Base-by-base conservation (phyloP, 495 filamentous ascomycete species). In the Lasiosphaeriaceae sp. region DNA sequence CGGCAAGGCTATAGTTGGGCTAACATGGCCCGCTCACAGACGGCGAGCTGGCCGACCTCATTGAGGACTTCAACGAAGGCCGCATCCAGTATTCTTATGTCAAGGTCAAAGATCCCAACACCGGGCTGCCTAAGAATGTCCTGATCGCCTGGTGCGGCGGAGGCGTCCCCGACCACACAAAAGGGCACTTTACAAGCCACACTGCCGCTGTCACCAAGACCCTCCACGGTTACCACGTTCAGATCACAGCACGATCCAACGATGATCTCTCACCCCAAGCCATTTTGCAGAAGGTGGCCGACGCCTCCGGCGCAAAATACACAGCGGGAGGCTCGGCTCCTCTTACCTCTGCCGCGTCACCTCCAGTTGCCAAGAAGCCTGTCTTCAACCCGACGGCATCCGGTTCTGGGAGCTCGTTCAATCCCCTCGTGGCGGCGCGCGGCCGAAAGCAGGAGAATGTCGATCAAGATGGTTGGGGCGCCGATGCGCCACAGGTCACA, bases 151-250 rank as follows among this genome's bases (percentile, higher is more conserved):
- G 94, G 94, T 99, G 94, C 69, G 94, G 94, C 43, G 92, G 96
- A 63, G 95, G 95, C 55, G 94, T 99, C n/a, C 94, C 94, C 8
- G 94, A 97, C 76, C 80, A 92, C 63, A 97, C 92, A 16, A 97
- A 97, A 68, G 94, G 94, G 22, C 97, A 97, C 68, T 99, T 97
- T 66, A 97, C 90, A 34, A 96, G 91, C 67, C 92, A 99, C 75
- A 71, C 92, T 19, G 85, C 90, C 56, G 85, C 90, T 17, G 90
- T 97, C 24, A 86, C 90, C 29, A 96, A 95, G 70, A 79, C 96
- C 55, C 79, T 99, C 23, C 92, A 96, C 76, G 94, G 94, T 44
- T 97, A 97, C 66, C 94, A 99, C 70, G 91, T 99, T 43, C 95
- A 97, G 74, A 85, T 99, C 51, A 96, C 91, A 35, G 94, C 94